Evolutionary conservation across 352 stramenopile species (phyloP).

Genomic region (Globisporangium parvum): DNA sequence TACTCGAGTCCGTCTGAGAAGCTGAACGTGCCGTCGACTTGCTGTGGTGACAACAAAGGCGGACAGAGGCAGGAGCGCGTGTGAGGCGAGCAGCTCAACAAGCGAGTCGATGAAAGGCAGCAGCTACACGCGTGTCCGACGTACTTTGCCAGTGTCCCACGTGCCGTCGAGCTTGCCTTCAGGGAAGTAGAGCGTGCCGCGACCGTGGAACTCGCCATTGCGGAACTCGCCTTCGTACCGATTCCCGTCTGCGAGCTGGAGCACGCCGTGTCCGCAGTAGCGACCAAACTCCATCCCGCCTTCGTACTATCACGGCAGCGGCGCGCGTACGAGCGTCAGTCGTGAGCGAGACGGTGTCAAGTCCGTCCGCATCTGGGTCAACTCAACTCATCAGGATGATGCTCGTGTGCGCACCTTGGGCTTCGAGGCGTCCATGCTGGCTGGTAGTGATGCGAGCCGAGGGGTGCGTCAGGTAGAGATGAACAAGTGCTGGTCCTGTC

Average conservation of each 20-base stretch:
- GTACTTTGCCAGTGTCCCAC: constrained; percentile 67
- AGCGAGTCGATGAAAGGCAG: neutral
- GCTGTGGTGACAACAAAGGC: constrained; percentile 15
- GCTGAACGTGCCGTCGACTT: constrained; percentile 70
- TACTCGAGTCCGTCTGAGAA: constrained; percentile 77
- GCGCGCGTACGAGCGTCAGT: neutral
- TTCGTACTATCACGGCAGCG: constrained; percentile 31
- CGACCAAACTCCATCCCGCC: constrained; percentile 50
- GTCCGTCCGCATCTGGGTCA: too few relatives aligned
- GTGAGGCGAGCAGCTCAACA: neutral
- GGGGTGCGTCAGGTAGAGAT: too few relatives aligned
- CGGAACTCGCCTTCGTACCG: constrained; percentile 78
- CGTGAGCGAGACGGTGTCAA: neutral
- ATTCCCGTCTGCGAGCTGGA: constrained; percentile 54
- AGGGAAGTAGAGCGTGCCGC: constrained; percentile 60
- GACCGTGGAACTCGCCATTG: constrained; percentile 76
- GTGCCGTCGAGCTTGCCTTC: constrained; percentile 62
- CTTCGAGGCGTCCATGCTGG: constrained; percentile 11
- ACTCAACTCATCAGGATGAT: too few relatives aligned
- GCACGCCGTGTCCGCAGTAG: constrained; percentile 45
- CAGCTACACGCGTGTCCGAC: neutral
- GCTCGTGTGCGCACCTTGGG: constrained; percentile 6
- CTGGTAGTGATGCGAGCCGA: neutral
- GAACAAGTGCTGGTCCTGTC: too few relatives aligned
- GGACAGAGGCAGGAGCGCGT: neutral